Base-by-base conservation (phyloP, 2,329 filamentous ascomycete genomes). In the Talaromyces funiculosus region DNA sequence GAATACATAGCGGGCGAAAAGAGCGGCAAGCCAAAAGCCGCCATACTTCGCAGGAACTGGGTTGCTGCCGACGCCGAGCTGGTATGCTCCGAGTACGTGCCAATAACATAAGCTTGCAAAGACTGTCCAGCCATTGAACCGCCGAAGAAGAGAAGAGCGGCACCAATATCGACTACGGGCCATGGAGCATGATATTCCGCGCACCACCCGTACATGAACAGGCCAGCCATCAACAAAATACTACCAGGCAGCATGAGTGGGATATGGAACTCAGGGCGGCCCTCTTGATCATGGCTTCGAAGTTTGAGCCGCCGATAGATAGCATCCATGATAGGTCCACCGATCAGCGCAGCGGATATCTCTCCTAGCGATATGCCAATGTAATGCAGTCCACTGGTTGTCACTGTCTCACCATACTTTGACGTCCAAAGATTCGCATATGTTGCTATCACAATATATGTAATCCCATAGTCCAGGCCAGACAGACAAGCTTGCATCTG, bases 141-240 rank as follows among this genome's bases (percentile, higher is more conserved):
- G 16, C 40, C 40, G 6, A 16, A 22, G 51, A 22, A 54, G 51
- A 31, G 45, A 6, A 43, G 7, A 2, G 40, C 40, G 40, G 40
- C 20, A 5, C 40, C 40, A 43, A 47, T 47, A 6, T 43, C 40
- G 12, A 43, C 40, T 10, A 43, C 40, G 4, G 20, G 20, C 40
- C 61, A 78, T 78, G 61, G 82, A 0, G 76, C 71, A 1, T 76
- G 68, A 31, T 78, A 73, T 54, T 86, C 74, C 0, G 83, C 82
- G 2, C 78, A 74, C 82, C 84, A 86, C 40, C 83, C 84, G 66
- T 85, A 86, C 71, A 81, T 79, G 63, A 85, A 80, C 0, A 86
- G 73, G 8, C 82, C 80, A n/a, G 80, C 67, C 0, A 84, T 82
- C 1, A 86, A 77, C 42, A 84, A 74, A 2, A 84, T 65, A 0